Evolutionary conservation across 176 grass and related monocot genomes (phyloP), one percentile per base, ranked within the genome.

Genomic region (Carex littledalei): DNA sequence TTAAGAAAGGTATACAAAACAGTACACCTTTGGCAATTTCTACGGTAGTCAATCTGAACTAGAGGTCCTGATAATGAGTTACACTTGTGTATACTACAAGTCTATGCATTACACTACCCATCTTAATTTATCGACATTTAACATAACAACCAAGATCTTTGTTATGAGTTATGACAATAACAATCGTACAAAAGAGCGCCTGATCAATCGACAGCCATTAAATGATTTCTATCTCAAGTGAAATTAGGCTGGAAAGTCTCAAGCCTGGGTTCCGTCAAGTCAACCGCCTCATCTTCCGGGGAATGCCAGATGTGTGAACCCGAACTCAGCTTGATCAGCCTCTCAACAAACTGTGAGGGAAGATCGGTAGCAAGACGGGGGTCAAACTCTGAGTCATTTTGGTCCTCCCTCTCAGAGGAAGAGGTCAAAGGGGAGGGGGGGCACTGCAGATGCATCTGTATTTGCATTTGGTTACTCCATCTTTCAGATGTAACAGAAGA

Each of bases 211-310:
- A 67, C 11, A 32, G 21, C n/a, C 5, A 22, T 29, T 16, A 82
- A 16, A 82, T 6, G 14, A 20, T 67, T 64, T 45, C 67, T 1
- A 32, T 31, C 81, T 83, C 63, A 53, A 3, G 20, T 54, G 41
- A 83, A 83, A 52, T 24, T 29, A 52, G 18, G 37, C 85, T 24
- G 87, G 80, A 85, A 97, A 22, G 86, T 84, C 61, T 95, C 96
- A 47, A 98, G 50, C 70, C 96, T 87, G 3, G 93, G 96, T 86
- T 98, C 91, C 8, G 85, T 94, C 80, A 98, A 84, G 81, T 98
- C 96, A 61, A 98, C 93, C 14, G 63, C 81, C 89, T 88, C 91
- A 20, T 90, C 90, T 20, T 92, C 88, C 16, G 88, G 82, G n/a
- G 80, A 88, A 21, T 79, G 89, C 83, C 88, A 84, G 69, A 64